A percentile compares a stretch with the other conserved stretches of the same genome.
These are phyloP conservation scores for Nicotiana benthamiana DNA, from an alignment of 257 asterid genomes.

Conservation along the genomic window DNA sequence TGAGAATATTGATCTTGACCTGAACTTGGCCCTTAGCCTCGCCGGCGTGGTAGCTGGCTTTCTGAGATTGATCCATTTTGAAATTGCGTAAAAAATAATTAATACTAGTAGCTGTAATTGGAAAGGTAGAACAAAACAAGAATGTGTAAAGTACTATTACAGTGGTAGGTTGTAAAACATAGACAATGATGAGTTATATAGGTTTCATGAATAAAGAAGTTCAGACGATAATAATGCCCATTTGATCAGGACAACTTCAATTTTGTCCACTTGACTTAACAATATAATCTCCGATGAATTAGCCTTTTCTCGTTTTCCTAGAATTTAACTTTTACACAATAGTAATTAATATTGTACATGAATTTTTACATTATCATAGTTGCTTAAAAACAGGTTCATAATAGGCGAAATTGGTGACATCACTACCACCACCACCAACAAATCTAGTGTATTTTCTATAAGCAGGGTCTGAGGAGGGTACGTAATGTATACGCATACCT, in stretches of 20 bases:
- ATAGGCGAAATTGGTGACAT: no score
- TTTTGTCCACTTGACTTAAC: neutral
- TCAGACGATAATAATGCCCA: neutral
- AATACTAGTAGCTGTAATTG: no score
- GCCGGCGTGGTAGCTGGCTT: conserved; percentile 19
- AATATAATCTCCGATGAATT: neutral
- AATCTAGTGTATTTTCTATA: no score
- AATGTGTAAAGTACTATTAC: neutral
- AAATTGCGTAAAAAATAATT: neutral
- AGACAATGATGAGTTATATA: neutral
- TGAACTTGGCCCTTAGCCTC: conserved; percentile 20
- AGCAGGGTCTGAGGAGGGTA: no score
- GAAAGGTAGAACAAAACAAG: neutral
- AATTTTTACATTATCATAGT: no score
- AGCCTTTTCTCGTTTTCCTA: no score
- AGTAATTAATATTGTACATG: no score
- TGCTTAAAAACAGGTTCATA: no score
- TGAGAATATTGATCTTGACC: neutral
- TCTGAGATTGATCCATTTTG: conserved; percentile 7
- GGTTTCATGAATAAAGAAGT: neutral
- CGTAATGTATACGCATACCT: no score
- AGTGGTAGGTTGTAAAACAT: neutral
- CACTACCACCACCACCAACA: no score
- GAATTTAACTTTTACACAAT: no score
- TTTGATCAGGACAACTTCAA: conserved; percentile 2